phyloP scores from a whole-genome alignment of 2,329 filamentous ascomycete species.

The Gyromitra esculenta region DNA sequence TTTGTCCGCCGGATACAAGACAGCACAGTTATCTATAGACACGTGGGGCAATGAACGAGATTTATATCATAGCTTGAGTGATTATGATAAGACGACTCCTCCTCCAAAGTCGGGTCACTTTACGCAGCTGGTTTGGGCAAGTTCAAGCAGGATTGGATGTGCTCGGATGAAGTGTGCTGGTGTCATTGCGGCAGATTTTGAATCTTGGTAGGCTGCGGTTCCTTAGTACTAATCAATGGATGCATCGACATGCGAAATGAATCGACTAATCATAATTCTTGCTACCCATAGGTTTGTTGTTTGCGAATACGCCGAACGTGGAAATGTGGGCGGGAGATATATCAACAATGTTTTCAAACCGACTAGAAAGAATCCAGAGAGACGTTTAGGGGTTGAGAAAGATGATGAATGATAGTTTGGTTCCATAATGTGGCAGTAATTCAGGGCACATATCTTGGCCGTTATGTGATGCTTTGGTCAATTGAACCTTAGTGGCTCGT shows the following conservation, averaged over 20 bases:
- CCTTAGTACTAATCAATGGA: background rate
- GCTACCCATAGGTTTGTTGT: conserved; percentile 29
- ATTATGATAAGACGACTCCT: conserved; percentile 57
- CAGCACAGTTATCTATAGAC: conserved; percentile 75
- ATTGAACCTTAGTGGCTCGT: too few relatives aligned
- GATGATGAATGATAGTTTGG: background rate
- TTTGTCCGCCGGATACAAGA: conserved; percentile 74
- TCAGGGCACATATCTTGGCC: background rate
- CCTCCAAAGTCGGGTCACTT: conserved; percentile 70
- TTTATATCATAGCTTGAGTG: conserved; percentile 62
- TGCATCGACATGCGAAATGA: too few relatives aligned
- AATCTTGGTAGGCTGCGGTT: conserved; percentile 35
- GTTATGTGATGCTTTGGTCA: too few relatives aligned
- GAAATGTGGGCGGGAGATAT: conserved; percentile 35
- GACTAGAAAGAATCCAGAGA: background rate
- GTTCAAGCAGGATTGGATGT: conserved; percentile 72
- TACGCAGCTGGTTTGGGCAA: conserved; percentile 77
- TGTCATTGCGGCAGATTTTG: conserved; percentile 20
- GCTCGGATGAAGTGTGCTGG: conserved; percentile 59
- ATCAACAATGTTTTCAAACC: conserved; percentile 38
- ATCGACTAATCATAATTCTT: background rate
- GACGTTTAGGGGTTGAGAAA: background rate
- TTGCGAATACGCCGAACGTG: conserved; percentile 29
- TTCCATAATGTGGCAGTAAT: background rate
- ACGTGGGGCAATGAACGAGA: conserved; percentile 91